Percentiles rank a stretch among this genome's conserved stretches.
Evolutionary conservation across 208 protist species (phyloP).

Genomic region (Leishmania mexicana): DNA sequence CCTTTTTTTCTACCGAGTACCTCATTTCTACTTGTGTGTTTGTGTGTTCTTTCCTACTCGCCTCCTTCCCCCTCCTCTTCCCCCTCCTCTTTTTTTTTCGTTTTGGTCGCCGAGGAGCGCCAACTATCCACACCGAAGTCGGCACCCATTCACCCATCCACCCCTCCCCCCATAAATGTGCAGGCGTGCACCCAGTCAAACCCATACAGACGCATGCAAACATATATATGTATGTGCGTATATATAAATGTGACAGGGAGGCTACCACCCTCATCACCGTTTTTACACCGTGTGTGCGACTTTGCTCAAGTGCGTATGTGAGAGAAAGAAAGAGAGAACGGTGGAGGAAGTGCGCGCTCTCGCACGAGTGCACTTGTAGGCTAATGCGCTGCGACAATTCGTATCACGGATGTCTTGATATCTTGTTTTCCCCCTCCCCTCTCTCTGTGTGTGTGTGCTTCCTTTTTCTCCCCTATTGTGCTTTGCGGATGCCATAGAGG

Average conservation of each 20-base stretch:
- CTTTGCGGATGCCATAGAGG: not conserved
- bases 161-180: not conserved
- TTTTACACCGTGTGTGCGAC: not conserved
- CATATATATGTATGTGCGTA: not conserved
- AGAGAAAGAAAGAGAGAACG: not conserved
- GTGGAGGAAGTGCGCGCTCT: not conserved
- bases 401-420: not conserved
- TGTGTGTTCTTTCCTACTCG: conserved; percentile 1
- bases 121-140: not conserved
- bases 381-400: not conserved
- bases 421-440: not conserved
- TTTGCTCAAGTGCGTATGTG: not conserved
- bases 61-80: not conserved
- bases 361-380: not conserved
- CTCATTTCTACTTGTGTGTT: not conserved
- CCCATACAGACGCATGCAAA: no score
- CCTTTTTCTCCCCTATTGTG: not conserved
- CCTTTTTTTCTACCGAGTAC: conserved; percentile 1
- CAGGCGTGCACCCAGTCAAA: no score
- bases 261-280: not conserved
- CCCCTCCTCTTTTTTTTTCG: conserved; percentile 11
- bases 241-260: not conserved
- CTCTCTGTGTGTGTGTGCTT: not conserved
- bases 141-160: not conserved
- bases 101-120: not conserved